Evolutionary conservation across 257 asterid genomes (phyloP).

Genomic region (Petunia secreta): DNA sequence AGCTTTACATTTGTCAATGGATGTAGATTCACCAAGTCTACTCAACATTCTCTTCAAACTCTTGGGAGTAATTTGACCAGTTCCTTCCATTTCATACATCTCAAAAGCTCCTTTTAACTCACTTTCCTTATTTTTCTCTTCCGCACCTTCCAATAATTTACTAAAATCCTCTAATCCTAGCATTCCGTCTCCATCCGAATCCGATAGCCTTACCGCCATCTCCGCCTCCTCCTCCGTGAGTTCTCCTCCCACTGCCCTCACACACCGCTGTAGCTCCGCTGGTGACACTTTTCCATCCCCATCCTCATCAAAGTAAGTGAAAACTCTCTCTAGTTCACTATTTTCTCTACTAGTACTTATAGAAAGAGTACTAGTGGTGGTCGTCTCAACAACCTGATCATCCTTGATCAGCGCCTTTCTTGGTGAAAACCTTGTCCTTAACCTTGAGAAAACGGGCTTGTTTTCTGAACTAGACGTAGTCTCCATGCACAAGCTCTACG

Average conservation of each 20-base stretch:
- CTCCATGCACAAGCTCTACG: slow-evolving; percentile 1
- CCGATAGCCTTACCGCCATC: slow-evolving; percentile 47
- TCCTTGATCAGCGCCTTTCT: neutral
- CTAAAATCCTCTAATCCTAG: slow-evolving; percentile 57
- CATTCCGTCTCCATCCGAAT: slow-evolving; percentile 60
- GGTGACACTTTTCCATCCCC: slow-evolving; percentile 21
- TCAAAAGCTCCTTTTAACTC: slow-evolving; percentile 54
- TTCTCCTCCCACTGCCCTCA: slow-evolving; percentile 21
- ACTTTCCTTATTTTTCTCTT: slow-evolving; percentile 47
- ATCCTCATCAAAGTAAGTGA: slow-evolving; percentile 22
- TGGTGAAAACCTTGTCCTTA: neutral
- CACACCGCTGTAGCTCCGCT: slow-evolving; percentile 8
- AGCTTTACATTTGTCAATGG: slow-evolving; percentile 49
- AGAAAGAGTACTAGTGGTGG: slow-evolving; percentile 7
- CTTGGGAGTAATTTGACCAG: slow-evolving; percentile 57
- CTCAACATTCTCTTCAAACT: slow-evolving; percentile 64
- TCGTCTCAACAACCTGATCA: neutral
- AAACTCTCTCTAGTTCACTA: slow-evolving; percentile 18
- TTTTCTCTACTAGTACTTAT: neutral
- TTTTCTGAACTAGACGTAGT: neutral
- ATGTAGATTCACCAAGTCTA: slow-evolving; percentile 54
- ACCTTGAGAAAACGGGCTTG: slow-evolving; percentile 5
- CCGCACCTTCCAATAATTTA: slow-evolving; percentile 47
- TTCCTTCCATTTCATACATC: slow-evolving; percentile 64
- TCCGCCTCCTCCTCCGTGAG: slow-evolving; percentile 48